Conservation (phyloP, 306 rosid species). For the Trifolium fragiferum region DNA sequence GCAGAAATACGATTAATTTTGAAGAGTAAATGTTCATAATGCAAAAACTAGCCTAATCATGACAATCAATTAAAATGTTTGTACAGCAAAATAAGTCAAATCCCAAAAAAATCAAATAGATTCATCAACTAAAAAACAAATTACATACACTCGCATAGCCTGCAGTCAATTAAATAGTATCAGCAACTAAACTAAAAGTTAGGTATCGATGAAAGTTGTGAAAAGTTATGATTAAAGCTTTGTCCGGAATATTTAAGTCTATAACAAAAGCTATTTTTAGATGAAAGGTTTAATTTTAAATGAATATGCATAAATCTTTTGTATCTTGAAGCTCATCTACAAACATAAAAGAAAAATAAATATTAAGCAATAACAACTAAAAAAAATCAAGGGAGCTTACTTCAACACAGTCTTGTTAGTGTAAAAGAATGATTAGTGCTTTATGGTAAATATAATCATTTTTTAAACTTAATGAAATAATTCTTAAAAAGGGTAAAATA, state of each 20-base stretch:
- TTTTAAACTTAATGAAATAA: too few species aligned
- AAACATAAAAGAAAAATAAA: not conserved
- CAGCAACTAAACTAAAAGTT: not conserved
- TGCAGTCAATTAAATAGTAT: not conserved
- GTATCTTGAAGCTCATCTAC: not conserved
- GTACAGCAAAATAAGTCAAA: not conserved
- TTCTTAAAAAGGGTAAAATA: too few species aligned
- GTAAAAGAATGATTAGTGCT: too few species aligned
- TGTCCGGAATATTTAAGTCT: not conserved
- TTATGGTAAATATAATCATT: too few species aligned
- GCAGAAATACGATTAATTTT: slow-evolving; percentile 22
- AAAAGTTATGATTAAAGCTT: not conserved
- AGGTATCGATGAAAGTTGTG: not conserved
- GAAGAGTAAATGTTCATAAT: not conserved
- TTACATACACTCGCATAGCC: not conserved
- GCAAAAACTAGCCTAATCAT: not conserved
- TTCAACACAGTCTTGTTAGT: too few species aligned
- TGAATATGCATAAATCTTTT: not conserved
- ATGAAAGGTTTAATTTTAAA: not conserved
- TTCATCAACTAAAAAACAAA: not conserved
- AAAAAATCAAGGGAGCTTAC: not conserved
- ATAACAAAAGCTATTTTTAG: not conserved
- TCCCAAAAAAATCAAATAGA: not conserved
- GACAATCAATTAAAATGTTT: not conserved
- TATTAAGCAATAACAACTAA: not conserved